A percentile compares a stretch with the other conserved stretches of the same genome.
phyloP scores from a whole-genome alignment of 768 basidiomycete species.

The Mycena floridula region DNA sequence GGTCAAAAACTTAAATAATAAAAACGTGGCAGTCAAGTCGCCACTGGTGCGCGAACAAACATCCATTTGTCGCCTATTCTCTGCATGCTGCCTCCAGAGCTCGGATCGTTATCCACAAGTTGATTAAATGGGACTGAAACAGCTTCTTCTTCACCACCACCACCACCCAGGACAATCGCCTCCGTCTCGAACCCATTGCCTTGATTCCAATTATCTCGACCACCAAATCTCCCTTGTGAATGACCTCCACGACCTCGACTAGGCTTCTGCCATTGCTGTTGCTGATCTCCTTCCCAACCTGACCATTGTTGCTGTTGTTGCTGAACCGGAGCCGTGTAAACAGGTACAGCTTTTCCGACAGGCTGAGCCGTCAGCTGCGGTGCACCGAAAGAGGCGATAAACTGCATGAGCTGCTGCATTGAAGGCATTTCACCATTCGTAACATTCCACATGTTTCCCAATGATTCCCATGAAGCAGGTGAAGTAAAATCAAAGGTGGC shows the following conservation, averaged over 20 bases:
- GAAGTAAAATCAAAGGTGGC: slow-evolving; percentile 68
- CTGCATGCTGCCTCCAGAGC: slow-evolving; percentile 55
- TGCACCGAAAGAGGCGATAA: slow-evolving; percentile 41
- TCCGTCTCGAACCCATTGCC: slow-evolving; percentile 39
- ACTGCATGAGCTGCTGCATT: slow-evolving; percentile 73
- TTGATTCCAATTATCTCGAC: slow-evolving; percentile 28
- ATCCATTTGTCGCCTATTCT: slow-evolving; percentile 68
- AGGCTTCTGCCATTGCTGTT: background rate
- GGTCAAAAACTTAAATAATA: too few species aligned
- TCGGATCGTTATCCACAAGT: slow-evolving; percentile 15
- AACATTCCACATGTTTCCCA: slow-evolving; percentile 72
- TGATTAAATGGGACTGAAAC: too few species aligned
- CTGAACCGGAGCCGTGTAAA: too few species aligned
- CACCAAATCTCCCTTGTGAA: too few species aligned
- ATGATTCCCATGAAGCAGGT: slow-evolving; percentile 72
- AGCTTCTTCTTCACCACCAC: slow-evolving; percentile 18
- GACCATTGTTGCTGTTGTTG: slow-evolving; percentile 1
- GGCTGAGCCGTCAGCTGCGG: background rate
- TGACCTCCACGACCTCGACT: too few species aligned
- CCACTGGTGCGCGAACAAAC: slow-evolving; percentile 45
- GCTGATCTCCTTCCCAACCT: too few species aligned
- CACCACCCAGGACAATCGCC: slow-evolving; percentile 55
- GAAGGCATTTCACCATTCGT: slow-evolving; percentile 65
- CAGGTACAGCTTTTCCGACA: slow-evolving; percentile 14
- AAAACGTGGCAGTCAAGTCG: slow-evolving; percentile 4